These are phyloP conservation scores for Thamnidium elegans DNA, from an alignment of 192 early-diverging fungal genomes.

Conservation along the genomic window DNA sequence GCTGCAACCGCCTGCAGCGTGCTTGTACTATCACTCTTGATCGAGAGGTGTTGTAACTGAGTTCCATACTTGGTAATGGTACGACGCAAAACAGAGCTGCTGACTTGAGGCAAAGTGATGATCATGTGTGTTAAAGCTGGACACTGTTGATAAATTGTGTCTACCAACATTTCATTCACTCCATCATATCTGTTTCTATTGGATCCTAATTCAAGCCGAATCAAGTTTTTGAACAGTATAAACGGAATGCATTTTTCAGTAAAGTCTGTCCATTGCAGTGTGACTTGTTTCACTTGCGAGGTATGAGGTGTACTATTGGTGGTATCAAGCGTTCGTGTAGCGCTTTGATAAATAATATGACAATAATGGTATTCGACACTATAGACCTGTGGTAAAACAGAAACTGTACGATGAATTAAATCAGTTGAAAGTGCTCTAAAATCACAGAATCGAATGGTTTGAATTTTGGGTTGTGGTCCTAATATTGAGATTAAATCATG, in stretches of 20 bases:
- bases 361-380: constrained; percentile 5
- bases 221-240: background rate
- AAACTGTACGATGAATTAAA: background rate
- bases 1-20: background rate
- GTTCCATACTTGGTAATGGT: background rate
- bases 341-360: background rate
- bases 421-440: background rate
- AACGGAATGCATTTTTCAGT: background rate
- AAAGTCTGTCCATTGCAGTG: background rate
- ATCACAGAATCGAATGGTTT: background rate
- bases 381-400: background rate
- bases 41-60: background rate
- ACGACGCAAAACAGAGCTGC: background rate
- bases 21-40: background rate
- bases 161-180: background rate
- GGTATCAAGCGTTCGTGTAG: background rate
- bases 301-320: background rate
- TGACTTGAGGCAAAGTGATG: background rate
- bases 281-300: background rate
- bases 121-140: background rate
- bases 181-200: background rate
- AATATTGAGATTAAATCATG: background rate
- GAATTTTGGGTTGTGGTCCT: background rate
- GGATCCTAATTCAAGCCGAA: constrained; percentile 1
- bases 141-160: background rate